Evolutionary conservation across 371 early-diverging fungal species (phyloP).

Genomic region (Fennellomyces sp.): DNA sequence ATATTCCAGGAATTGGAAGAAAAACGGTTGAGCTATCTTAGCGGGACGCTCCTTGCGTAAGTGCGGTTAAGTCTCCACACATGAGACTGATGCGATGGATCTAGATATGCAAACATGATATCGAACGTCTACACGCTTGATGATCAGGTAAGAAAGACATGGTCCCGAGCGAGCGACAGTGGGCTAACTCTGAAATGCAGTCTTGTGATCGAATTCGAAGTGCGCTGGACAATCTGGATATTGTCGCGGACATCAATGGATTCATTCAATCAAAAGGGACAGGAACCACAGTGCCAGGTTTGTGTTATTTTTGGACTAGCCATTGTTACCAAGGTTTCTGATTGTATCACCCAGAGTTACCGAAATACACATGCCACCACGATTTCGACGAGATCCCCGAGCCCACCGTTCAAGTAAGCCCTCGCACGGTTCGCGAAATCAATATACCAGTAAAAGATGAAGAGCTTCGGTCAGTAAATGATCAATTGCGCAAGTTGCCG

Average conservation of each 20-base stretch:
- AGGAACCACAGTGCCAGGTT: slow-evolving; percentile 19
- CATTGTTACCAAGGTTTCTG: background rate
- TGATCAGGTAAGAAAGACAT: slow-evolving; percentile 21
- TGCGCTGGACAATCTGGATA: slow-evolving; percentile 14
- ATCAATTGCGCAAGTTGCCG: slow-evolving; percentile 23
- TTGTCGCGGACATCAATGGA: slow-evolving; percentile 11
- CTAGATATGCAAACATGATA: slow-evolving; percentile 30
- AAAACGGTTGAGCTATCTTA: slow-evolving; percentile 15
- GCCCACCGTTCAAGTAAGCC: background rate
- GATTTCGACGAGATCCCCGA: background rate
- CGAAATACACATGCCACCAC: slow-evolving; percentile 5
- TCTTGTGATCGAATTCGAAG: slow-evolving; percentile 23
- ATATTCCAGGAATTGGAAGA: slow-evolving; percentile 21
- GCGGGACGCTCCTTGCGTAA: slow-evolving; percentile 25
- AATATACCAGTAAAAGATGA: slow-evolving; percentile 29
- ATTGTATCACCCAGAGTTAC: slow-evolving; percentile 6
- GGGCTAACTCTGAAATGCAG: background rate
- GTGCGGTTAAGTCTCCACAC: background rate
- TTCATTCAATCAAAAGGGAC: slow-evolving; percentile 21
- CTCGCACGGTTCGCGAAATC: slow-evolving; percentile 18
- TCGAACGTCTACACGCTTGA: slow-evolving; percentile 24
- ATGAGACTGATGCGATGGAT: background rate
- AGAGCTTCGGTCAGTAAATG: slow-evolving; percentile 27
- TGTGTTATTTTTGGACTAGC: background rate
- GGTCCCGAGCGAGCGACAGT: background rate